Evolutionary conservation across 2,329 filamentous ascomycete genomes (phyloP).

Genomic region (Colletotrichum brevisporum): DNA sequence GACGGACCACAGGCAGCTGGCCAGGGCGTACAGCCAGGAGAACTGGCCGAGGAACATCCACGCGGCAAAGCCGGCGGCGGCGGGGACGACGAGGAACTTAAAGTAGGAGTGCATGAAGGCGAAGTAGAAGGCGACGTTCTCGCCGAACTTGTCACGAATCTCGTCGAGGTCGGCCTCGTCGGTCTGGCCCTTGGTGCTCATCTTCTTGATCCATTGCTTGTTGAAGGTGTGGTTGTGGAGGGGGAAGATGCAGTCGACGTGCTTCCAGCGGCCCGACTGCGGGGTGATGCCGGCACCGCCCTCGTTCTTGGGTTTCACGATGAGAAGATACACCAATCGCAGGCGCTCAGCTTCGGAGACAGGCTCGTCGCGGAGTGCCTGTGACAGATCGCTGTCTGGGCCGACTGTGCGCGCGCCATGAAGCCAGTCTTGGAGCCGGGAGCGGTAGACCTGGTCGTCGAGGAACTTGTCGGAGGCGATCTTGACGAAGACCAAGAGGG

Average conservation of each 20-base stretch:
- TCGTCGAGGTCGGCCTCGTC: conserved; percentile 77
- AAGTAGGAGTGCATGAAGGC: conserved; percentile 95
- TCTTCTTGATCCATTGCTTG: conserved; percentile 79
- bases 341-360: conserved; percentile 91
- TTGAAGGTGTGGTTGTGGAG: conserved; percentile 85
- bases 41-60: conserved; percentile 90
- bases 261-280: conserved; percentile 77
- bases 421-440: conserved; percentile 93
- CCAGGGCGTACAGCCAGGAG: conserved; percentile 83
- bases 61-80: conserved; percentile 80
- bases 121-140: conserved; percentile 94
- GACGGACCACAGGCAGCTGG: conserved; percentile 88
- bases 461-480: conserved; percentile 83
- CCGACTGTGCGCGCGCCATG: conserved; percentile 86
- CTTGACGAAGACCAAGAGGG: conserved; percentile 86
- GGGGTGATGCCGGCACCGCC: conserved; percentile 86
- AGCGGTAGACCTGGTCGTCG: conserved; percentile 85
- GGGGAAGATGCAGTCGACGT: conserved; percentile 81
- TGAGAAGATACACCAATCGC: conserved; percentile 88
- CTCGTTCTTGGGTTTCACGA: conserved; percentile 79
- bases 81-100: conserved; percentile 85
- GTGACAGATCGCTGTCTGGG: conserved; percentile 79
- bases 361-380: conserved; percentile 79
- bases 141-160: conserved; percentile 83
- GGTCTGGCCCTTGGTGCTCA: conserved; percentile 80